Evolutionary conservation across 805 yeast species (phyloP).

Genomic region (Ascoidea rubescens): DNA sequence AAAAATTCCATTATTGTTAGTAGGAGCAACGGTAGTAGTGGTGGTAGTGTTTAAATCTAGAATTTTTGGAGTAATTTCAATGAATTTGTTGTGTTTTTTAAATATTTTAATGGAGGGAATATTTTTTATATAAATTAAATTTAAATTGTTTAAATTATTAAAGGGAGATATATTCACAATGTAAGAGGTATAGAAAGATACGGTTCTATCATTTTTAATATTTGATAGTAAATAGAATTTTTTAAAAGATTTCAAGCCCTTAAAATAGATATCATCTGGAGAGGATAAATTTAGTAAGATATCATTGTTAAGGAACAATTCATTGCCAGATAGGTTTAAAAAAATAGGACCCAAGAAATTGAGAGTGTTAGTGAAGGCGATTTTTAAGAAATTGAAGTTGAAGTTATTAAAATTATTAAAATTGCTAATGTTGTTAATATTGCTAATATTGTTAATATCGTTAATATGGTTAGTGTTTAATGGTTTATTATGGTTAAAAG

Average conservation of each 20-base stretch:
- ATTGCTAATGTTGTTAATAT: too few species aligned
- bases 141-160: slow-evolving; percentile 35
- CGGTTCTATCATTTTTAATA: slow-evolving; percentile 71
- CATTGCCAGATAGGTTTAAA: slow-evolving; percentile 59
- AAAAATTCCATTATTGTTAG: too few species aligned
- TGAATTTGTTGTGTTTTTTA: slow-evolving; percentile 18
- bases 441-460: too few species aligned
- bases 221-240: slow-evolving; percentile 56
- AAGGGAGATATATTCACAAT: slow-evolving; percentile 68
- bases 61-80: slow-evolving; percentile 23
- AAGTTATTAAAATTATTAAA: slow-evolving; percentile 14
- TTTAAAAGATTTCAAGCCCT: slow-evolving; percentile 45
- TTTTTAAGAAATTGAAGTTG: too few species aligned
- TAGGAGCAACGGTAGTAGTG: too few species aligned
- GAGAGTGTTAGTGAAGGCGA: not conserved
- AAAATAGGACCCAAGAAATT: slow-evolving; percentile 40
- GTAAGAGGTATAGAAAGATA: slow-evolving; percentile 74
- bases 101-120: slow-evolving; percentile 21
- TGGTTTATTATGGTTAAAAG: slow-evolving; percentile 13
- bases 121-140: slow-evolving; percentile 32
- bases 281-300: slow-evolving; percentile 40
- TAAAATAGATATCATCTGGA: slow-evolving; percentile 31
- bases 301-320: slow-evolving; percentile 43
- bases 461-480: slow-evolving; percentile 10
- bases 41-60: slow-evolving; percentile 26